These are phyloP conservation scores for Zoysia matrella DNA, from an alignment of 202 grass and related monocot genomes.

Conservation along the genomic window DNA sequence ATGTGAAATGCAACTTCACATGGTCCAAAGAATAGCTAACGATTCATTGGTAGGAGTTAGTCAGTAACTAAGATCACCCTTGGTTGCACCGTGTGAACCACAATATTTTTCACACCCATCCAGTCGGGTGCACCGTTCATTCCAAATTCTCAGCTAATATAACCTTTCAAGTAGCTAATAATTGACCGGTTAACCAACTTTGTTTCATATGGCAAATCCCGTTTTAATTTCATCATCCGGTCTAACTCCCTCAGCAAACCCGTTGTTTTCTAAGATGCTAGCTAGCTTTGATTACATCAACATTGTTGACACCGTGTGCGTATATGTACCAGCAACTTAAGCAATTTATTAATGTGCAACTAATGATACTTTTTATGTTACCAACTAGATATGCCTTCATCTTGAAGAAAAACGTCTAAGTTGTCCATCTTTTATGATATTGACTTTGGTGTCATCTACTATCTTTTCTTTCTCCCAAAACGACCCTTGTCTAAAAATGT, in stretches of 20 bases:
- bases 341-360: conserved; percentile 25
- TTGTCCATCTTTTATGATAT: conserved; percentile 1
- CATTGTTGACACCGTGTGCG: conserved; percentile 17
- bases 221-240: conserved; percentile 29
- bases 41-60: background rate
- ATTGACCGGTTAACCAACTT: conserved; percentile 37
- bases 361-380: conserved; percentile 26
- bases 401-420: conserved; percentile 26
- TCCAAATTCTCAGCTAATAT: conserved; percentile 3
- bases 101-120: background rate
- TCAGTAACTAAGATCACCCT: conserved; percentile 25
- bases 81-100: conserved; percentile 28
- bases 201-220: conserved; percentile 1
- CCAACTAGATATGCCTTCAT: conserved; percentile 40
- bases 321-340: too few species aligned
- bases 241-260: conserved; percentile 13
- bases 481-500: background rate
- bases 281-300: conserved; percentile 36
- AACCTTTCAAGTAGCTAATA: conserved; percentile 35
- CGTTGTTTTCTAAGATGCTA: background rate
- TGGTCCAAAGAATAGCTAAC: conserved; percentile 9
- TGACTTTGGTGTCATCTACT: too few species aligned
- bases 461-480: background rate
- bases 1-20: background rate
- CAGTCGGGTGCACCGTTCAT: conserved; percentile 9